phyloP scores from a whole-genome alignment of 1,284 basidiomycete genomes.

The Dichomitus squalens region DNA sequence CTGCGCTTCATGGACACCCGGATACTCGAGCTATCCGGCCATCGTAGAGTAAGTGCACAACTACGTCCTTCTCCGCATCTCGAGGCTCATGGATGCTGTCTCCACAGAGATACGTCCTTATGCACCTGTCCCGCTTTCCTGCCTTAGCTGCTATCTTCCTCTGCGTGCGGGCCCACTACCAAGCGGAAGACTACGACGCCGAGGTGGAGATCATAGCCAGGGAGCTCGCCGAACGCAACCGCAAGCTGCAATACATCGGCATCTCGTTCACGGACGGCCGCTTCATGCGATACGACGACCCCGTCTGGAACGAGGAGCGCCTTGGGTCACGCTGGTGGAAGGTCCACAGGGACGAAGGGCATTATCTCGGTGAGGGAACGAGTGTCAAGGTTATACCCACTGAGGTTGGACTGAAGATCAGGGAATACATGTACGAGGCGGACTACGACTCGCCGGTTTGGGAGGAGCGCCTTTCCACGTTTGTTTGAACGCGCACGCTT shows the following conservation, averaged over 20 bases:
- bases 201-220: conserved; percentile 10
- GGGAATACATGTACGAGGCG: conserved; percentile 15
- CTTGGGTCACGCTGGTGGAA: conserved; percentile 12
- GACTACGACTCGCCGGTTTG: conserved; percentile 5
- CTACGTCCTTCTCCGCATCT: neutral
- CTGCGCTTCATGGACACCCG: conserved; percentile 15
- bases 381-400: conserved; percentile 3
- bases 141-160: conserved; percentile 9
- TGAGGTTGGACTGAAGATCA: conserved; percentile 3
- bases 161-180: conserved; percentile 14
- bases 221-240: conserved; percentile 1
- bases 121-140: conserved; percentile 7
- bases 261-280: conserved; percentile 12
- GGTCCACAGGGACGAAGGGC: neutral
- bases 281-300: conserved; percentile 10
- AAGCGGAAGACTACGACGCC: conserved; percentile 2
- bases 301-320: conserved; percentile 15
- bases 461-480: conserved; percentile 2
- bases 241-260: conserved; percentile 11
- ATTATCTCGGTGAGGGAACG: neutral
- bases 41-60: conserved; percentile 8
- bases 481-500: neutral
- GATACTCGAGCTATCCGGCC: conserved; percentile 8
- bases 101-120: conserved; percentile 7
- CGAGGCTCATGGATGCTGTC: neutral